Base-by-base conservation (phyloP, 1,139 yeast genomes). In the Candida pseudoviswanathii region DNA sequence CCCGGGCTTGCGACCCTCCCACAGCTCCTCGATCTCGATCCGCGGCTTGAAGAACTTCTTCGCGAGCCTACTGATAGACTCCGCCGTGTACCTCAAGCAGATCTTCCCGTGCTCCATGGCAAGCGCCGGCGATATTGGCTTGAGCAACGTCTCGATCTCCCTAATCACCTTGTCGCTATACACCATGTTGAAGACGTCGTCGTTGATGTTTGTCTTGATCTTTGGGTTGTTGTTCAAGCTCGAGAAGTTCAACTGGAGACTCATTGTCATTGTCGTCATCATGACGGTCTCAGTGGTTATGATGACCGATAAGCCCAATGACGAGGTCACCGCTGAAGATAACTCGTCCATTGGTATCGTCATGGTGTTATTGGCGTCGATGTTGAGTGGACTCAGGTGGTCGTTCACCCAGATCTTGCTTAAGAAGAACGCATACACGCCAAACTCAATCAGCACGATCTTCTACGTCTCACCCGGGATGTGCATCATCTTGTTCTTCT, bases 341-440 rank as follows among this genome's bases (percentile, higher is more conserved):
- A 46, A 57, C 50, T 62, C 57, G 37, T 56, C 78, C 2, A 51
- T 81, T 22, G 98, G 97, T 2, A 82, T 90, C 38, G 52, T 83
- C 7, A 71, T 91, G 44, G 97, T 92, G 1, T 67, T 94, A 30
- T 67, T 82, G 2, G 94, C 97, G 3, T 83, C 96, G 3, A 78
- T 87, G 64, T 79, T 90, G 69, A 86, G 96, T 24, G 99, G 99
- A 1, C 71, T 94, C 47, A 78, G 99, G 57, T 94, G 99, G 99
- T 92, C 96, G 1, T 81, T 91, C 57, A 91, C 98, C 3, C 98
- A 94, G 64, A 66, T 94, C 29, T 75, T 92, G 16, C 71, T 94
- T 50, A 84, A 83, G 57, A 36, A 52, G 24, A 83, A 84, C 58
- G 75, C 75, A 27, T 74, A 79, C 56, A 84, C 85, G 24, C 68